phyloP scores from a whole-genome alignment of 1,139 yeast genomes.

The Yamadazyma membranifaciens region DNA sequence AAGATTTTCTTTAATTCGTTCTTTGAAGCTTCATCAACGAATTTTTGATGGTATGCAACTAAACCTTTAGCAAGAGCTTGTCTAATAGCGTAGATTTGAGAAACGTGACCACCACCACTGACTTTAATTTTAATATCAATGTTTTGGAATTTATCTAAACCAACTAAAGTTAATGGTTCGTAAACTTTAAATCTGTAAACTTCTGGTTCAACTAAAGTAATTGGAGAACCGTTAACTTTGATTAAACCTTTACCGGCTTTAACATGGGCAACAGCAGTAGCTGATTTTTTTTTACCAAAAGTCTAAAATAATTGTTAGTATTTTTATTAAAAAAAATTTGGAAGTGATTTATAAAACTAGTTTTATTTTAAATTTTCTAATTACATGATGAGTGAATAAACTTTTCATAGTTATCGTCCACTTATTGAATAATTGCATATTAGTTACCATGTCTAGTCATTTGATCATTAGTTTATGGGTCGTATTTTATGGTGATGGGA shows the following conservation, averaged over 20 bases:
- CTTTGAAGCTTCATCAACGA: slow-evolving; percentile 98
- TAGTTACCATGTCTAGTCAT: no score
- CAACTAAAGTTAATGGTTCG: slow-evolving; percentile 98
- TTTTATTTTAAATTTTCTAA: background rate
- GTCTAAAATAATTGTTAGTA: slow-evolving; percentile 59
- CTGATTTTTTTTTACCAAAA: slow-evolving; percentile 99
- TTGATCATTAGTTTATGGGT: no score
- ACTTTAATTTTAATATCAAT: slow-evolving; percentile 99
- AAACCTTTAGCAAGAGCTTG: slow-evolving; percentile 99
- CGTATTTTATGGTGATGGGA: no score
- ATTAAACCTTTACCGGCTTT: slow-evolving; percentile 99
- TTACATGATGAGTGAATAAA: background rate
- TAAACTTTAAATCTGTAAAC: slow-evolving; percentile 98
- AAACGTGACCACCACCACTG: slow-evolving; percentile 99
- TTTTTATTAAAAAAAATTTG: background rate
- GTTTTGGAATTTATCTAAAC: slow-evolving; percentile 98
- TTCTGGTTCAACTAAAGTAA: slow-evolving; percentile 98
- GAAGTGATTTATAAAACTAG: background rate
- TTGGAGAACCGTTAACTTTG: slow-evolving; percentile 99
- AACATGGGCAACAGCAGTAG: slow-evolving; percentile 99
- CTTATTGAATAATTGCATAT: no score
- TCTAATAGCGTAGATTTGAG: slow-evolving; percentile 99
- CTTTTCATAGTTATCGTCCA: background rate
- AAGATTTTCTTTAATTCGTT: slow-evolving; percentile 98
- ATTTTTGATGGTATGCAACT: slow-evolving; percentile 99